A percentile compares a stretch with the other conserved stretches of the same genome.
These are phyloP conservation scores for Carex cristatella DNA, from an alignment of 176 grass and related monocot species.

Conservation along the genomic window DNA sequence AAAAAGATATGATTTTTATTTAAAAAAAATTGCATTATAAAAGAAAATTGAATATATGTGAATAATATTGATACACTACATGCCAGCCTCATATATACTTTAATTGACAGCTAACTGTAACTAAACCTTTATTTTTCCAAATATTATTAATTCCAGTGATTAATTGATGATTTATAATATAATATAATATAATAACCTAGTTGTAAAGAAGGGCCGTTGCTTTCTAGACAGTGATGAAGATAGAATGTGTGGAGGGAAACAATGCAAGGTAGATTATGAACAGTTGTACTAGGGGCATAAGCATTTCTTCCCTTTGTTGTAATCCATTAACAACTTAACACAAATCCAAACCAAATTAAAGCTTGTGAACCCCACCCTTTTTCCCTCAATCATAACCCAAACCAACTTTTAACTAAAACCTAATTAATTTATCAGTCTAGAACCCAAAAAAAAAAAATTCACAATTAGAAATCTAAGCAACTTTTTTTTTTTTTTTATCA, in stretches of 20 bases:
- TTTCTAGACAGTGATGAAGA: conserved; percentile 12
- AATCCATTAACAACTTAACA: background rate
- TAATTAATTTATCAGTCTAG: background rate
- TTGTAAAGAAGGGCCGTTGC: background rate
- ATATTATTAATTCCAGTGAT: background rate
- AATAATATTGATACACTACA: background rate
- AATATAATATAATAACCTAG: background rate
- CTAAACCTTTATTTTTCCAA: background rate
- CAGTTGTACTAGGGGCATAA: background rate
- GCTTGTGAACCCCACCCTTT: background rate
- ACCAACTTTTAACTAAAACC: background rate
- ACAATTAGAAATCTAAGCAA: no score
- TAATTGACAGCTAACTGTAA: background rate
- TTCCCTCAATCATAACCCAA: background rate
- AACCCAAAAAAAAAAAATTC: no score
- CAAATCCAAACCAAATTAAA: background rate
- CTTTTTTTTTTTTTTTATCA: no score
- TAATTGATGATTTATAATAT: background rate
- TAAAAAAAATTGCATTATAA: background rate
- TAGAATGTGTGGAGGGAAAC: background rate
- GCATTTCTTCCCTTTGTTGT: background rate
- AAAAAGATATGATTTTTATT: background rate
- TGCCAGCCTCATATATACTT: background rate
- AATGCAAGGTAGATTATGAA: background rate
- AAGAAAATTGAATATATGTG: background rate